Percentiles rank a stretch among this genome's conserved stretches.
Evolutionary conservation across 257 asterid species (phyloP).

Genomic region (Solanum stenotomum): DNA sequence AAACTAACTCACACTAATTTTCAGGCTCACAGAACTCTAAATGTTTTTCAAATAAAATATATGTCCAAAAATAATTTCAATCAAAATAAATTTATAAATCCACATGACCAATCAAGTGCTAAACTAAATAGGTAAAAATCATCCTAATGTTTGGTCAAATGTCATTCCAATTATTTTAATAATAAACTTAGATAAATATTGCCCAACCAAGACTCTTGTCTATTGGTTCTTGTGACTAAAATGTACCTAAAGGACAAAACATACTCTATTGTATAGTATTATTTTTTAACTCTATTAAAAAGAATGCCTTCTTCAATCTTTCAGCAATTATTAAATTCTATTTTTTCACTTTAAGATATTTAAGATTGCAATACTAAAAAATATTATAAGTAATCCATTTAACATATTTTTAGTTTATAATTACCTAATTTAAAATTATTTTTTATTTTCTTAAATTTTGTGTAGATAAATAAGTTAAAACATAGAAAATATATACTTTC

Average conservation of each 20-base stretch:
- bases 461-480: not conserved
- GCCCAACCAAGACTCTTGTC: not conserved
- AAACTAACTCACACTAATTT: not conserved
- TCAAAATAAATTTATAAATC: too few species aligned
- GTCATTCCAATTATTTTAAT: not conserved
- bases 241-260: not conserved
- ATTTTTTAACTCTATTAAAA: too few species aligned
- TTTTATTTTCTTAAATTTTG: too few species aligned
- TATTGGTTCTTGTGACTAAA: not conserved
- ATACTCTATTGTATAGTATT: too few species aligned
- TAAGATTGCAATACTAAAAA: too few species aligned
- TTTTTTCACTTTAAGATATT: too few species aligned
- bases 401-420: too few species aligned
- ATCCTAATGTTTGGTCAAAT: not conserved
- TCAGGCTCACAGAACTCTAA: not conserved
- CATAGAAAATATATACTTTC: too few species aligned
- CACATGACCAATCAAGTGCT: not conserved
- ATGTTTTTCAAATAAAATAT: not conserved
- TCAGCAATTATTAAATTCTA: too few species aligned
- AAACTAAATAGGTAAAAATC: too few species aligned
- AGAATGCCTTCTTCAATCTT: too few species aligned
- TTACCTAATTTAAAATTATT: too few species aligned
- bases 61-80: not conserved
- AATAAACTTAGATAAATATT: not conserved
- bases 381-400: accelerated